Conservation (phyloP, 2,329 filamentous ascomycete genomes). For the Periconia sp. region DNA sequence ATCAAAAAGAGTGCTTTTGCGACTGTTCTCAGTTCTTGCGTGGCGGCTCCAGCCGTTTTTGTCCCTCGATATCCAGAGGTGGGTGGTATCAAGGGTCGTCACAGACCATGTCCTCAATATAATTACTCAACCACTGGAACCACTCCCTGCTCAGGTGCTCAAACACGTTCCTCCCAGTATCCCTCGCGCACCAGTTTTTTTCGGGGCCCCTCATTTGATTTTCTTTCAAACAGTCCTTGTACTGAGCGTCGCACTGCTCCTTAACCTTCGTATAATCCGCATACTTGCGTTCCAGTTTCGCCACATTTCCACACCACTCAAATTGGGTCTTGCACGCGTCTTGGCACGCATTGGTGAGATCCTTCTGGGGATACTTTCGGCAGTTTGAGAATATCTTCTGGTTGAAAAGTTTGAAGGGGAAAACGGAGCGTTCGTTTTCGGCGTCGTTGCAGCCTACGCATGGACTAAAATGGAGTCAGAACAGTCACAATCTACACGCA, state of each 20-base stretch:
- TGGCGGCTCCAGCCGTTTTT: background rate
- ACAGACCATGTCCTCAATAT: background rate
- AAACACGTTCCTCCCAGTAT: background rate
- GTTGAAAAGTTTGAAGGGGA: background rate
- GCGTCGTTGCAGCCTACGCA: background rate
- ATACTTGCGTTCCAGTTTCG: background rate
- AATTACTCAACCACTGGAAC: background rate
- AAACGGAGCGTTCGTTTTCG: background rate
- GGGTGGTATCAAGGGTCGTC: background rate
- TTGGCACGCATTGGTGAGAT: background rate
- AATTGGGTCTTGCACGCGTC: background rate
- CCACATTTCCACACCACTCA: background rate
- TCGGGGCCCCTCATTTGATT: background rate
- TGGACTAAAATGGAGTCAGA: background rate
- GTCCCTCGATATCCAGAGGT: too few relatives aligned
- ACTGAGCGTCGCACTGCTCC: background rate
- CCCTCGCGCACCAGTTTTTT: background rate
- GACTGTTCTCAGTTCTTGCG: too few relatives aligned
- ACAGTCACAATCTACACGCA: too few relatives aligned
- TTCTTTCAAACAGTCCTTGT: background rate
- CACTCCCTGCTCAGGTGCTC: background rate
- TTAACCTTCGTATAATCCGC: background rate
- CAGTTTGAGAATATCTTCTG: background rate
- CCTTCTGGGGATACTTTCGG: background rate
- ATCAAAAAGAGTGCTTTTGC: too few relatives aligned